Base-by-base conservation (phyloP, 331 rosid genomes). In the Arachis monticola region DNA sequence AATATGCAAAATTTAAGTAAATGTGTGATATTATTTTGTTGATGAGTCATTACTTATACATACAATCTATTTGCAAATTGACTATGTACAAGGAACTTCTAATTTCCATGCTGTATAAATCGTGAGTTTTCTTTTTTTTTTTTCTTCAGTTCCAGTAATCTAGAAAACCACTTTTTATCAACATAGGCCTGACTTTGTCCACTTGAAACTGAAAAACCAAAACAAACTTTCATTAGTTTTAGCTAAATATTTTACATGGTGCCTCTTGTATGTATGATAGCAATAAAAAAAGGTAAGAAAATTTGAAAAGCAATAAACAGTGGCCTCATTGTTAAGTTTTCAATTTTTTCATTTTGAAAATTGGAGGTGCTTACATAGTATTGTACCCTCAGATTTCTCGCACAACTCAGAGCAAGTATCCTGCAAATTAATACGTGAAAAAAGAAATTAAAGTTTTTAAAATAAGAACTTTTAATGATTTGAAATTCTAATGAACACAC, bases 341-440 rank as follows among this genome's bases (percentile, higher is more conserved):
- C 11, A 45, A 40, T 5, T 10, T 32, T 32, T 32, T 32, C 2
- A 1, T 32, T 32, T 32, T 32, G 32, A 31, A 47, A 13, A 32
- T 32, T 1, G 38, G 38, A 67, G 11, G 61, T 70, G 61, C 93
- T 84, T 82, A 91, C 97, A 82, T 22, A 82, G 82, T 81, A 85
- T 63, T 8, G 90, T 87, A 61, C 47, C 85, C 84, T 87, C 83
- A 42, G 96, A 84, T 84, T 83, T 85, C 85, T 89, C 94, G 17
- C 98, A 93, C 73, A 41, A 46, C 70, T 93, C 96, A 4, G 96
- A 91, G 81, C 98, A 93, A 10, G 89, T 84, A 38, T 91, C 96
- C 98, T 93, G 89, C 79, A 84, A 80, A 58, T 3, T 68, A 10
- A 50, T 4, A 38, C 53, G 14, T 1, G 42, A 42, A 45, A 44